phyloP scores from a whole-genome alignment of 169 alveolate genomes.

The Plasmodium billcollinsi region DNA sequence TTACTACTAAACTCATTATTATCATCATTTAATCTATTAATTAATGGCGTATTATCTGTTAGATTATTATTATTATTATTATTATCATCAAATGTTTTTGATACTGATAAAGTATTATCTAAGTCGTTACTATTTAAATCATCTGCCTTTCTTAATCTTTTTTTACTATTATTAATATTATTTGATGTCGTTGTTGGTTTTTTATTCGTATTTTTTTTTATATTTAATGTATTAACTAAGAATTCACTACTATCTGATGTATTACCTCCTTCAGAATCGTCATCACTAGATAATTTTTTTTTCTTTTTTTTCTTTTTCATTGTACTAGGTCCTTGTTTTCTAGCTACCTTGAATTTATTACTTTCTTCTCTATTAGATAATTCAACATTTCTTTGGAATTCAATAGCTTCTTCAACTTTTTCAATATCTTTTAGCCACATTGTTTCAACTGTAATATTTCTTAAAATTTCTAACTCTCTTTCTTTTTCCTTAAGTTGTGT shows the following conservation, averaged over 20 bases:
- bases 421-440: conserved; percentile 86
- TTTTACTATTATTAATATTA: conserved; percentile 20
- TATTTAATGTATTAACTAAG: conserved; percentile 29
- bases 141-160: conserved; percentile 28
- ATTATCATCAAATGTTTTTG: conserved; percentile 12
- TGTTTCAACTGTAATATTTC: conserved; percentile 80
- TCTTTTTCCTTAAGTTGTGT: conserved; percentile 79
- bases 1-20: background rate
- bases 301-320: conserved; percentile 49
- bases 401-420: conserved; percentile 79
- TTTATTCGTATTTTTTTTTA: conserved; percentile 13
- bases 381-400: conserved; percentile 75
- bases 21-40: background rate
- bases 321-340: conserved; percentile 14
- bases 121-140: conserved; percentile 10
- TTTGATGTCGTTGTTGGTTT: conserved; percentile 15
- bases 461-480: conserved; percentile 78
- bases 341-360: conserved; percentile 69
- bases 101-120: conserved; percentile 18
- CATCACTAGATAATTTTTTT: conserved; percentile 64
- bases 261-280: conserved; percentile 71
- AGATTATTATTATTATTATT: background rate
- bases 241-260: conserved; percentile 73
- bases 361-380: conserved; percentile 73
- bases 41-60: conserved; percentile 17